phyloP scores from a whole-genome alignment of 2,329 filamentous ascomycete genomes.

The Rutstroemia sp. region DNA sequence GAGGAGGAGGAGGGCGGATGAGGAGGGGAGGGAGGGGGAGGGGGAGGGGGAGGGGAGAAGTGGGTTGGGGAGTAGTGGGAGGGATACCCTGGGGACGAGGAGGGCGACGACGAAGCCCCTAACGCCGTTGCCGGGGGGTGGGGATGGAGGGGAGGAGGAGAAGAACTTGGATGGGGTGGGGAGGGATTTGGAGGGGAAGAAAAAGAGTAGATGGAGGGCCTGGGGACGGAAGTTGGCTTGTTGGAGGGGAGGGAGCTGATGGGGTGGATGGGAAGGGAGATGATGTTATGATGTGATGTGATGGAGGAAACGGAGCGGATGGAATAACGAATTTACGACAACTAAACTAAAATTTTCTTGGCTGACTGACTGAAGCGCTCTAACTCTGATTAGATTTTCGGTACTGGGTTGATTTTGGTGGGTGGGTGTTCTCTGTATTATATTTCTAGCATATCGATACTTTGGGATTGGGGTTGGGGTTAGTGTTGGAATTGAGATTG shows the following conservation, averaged over 20 bases:
- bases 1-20: conserved; percentile 18
- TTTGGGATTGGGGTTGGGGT: too few relatives aligned
- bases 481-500: too few relatives aligned
- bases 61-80: not conserved
- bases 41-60: not conserved
- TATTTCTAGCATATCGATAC: too few relatives aligned
- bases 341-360: too few relatives aligned
- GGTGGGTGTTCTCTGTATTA: too few relatives aligned
- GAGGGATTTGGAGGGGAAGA: not conserved
- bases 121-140: not conserved
- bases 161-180: not conserved
- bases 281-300: not conserved
- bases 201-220: not conserved
- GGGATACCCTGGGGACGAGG: not conserved
- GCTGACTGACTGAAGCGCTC: too few relatives aligned
- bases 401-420: too few relatives aligned
- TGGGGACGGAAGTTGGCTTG: not conserved
- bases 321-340: too few relatives aligned
- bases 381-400: too few relatives aligned
- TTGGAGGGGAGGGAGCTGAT: not conserved
- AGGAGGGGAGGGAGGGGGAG: not conserved
- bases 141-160: not conserved
- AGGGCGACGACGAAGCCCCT: not conserved
- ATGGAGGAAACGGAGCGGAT: too few relatives aligned
- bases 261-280: not conserved